Evolutionary conservation across 176 grass and related monocot genomes (phyloP).

Genomic region (Leersia perrieri): DNA sequence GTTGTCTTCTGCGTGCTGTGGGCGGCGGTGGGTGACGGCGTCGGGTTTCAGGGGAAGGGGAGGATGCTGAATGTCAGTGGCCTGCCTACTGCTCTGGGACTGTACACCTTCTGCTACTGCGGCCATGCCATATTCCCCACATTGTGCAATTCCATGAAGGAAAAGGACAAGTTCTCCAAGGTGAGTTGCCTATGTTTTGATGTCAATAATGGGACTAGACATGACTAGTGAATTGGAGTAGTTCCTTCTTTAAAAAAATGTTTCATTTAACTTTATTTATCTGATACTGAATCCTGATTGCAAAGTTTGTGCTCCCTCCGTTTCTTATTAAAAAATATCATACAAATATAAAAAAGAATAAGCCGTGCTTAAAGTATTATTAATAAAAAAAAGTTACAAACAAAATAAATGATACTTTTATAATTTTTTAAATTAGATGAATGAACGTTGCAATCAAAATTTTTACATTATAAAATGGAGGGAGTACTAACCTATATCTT

Average conservation of each 20-base stretch:
- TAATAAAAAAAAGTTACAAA: too few relatives aligned
- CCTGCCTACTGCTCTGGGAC: constrained; percentile 57
- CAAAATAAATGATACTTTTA: too few relatives aligned
- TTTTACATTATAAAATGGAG: too few relatives aligned
- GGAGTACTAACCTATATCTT: background rate
- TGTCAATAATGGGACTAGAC: background rate
- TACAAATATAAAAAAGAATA: too few relatives aligned
- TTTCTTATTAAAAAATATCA: too few relatives aligned
- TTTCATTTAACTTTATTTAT: background rate
- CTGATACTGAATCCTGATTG: background rate
- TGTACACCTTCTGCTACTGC: constrained; percentile 86
- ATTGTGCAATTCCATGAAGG: constrained; percentile 72
- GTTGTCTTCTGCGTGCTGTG: constrained; percentile 67
- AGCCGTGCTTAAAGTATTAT: too few relatives aligned
- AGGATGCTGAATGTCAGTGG: constrained; percentile 59
- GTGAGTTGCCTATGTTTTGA: constrained; percentile 29
- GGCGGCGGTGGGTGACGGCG: constrained; percentile 50
- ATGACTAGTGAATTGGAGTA: background rate
- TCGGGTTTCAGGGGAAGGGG: constrained; percentile 49
- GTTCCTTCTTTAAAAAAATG: too few relatives aligned
- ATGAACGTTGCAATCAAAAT: too few relatives aligned
- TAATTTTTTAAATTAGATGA: too few relatives aligned
- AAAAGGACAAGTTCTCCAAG: constrained; percentile 64
- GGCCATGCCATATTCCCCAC: constrained; percentile 86
- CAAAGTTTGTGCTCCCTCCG: too few relatives aligned